Conservation (phyloP, 805 yeast species). For the Candida ponderosae region DNA sequence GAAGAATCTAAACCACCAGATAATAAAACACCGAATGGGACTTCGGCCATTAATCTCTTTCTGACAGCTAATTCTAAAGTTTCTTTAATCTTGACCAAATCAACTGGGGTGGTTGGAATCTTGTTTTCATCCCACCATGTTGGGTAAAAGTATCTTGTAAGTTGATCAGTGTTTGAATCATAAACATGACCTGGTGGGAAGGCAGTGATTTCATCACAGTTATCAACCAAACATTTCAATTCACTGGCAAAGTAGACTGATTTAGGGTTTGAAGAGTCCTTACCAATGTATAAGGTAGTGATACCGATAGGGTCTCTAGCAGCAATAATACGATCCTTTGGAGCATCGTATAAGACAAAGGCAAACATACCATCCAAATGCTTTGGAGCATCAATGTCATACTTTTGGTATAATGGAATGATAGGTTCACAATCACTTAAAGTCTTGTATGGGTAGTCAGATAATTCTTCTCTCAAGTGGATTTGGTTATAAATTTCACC, state of each 20-base stretch:
- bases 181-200: constrained; percentile 99
- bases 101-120: constrained; percentile 72
- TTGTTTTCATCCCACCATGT: constrained; percentile 84
- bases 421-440: constrained; percentile 96
- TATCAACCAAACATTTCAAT: constrained; percentile 87
- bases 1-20: constrained; percentile 98
- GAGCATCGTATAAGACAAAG: constrained; percentile 80
- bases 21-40: constrained; percentile 94
- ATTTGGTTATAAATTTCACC: constrained; percentile 99
- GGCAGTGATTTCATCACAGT: constrained; percentile 85
- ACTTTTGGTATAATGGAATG: constrained; percentile 83
- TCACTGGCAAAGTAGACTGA: constrained; percentile 90
- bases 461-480: constrained; percentile 67
- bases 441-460: constrained; percentile 73
- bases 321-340: constrained; percentile 82
- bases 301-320: constrained; percentile 99
- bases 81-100: constrained; percentile 64
- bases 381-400: constrained; percentile 86
- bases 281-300: constrained; percentile 94
- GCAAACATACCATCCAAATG: constrained; percentile 98
- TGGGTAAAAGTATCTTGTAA: constrained; percentile 86
- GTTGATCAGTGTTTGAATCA: constrained; percentile 81
- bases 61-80: constrained; percentile 90
- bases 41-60: constrained; percentile 99
- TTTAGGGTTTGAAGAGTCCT: constrained; percentile 55